Percentiles rank a stretch among this genome's conserved stretches.
Conservation (phyloP, 2,329 filamentous ascomycete species). For the Colletotrichum melonis region DNA sequence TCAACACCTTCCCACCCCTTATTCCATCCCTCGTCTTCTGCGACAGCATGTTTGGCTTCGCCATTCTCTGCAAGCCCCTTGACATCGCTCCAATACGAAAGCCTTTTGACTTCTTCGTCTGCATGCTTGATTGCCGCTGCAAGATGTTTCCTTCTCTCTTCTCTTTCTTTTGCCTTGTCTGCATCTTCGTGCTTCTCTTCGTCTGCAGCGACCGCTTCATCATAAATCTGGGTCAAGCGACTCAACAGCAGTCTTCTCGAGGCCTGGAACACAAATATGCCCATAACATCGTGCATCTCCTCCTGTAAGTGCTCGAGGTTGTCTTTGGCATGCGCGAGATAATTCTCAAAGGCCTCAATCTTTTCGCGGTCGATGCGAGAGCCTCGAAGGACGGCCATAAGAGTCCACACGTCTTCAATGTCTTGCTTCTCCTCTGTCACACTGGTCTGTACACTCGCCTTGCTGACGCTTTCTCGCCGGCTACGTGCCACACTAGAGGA, state of each 20-base stretch:
- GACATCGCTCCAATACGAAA: constrained; percentile 91
- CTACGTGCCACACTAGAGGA: constrained; percentile 38
- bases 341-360: constrained; percentile 83
- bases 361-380: constrained; percentile 92
- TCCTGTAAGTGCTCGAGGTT: constrained; percentile 81
- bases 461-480: constrained; percentile 49
- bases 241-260: constrained; percentile 82
- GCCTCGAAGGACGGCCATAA: constrained; percentile 75
- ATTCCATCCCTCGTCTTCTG: constrained; percentile 55
- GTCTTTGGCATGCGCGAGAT: constrained; percentile 79
- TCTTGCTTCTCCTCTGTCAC: constrained; percentile 39
- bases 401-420: constrained; percentile 72
- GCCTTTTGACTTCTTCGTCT: constrained; percentile 80
- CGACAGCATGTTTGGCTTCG: constrained; percentile 57
- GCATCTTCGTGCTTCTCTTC: constrained; percentile 50
- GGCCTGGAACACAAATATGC: constrained; percentile 87
- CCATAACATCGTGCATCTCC: constrained; percentile 87
- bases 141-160: constrained; percentile 72
- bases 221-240: constrained; percentile 73
- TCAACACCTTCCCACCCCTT: constrained; percentile 64
- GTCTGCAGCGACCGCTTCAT: constrained; percentile 63
- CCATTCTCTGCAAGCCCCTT: constrained; percentile 73
- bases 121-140: constrained; percentile 79
- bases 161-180: constrained; percentile 50
- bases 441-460: constrained; percentile 48